phyloP scores from a whole-genome alignment of 805 yeast genomes.

The Cyberlindnera subsufficiens region DNA sequence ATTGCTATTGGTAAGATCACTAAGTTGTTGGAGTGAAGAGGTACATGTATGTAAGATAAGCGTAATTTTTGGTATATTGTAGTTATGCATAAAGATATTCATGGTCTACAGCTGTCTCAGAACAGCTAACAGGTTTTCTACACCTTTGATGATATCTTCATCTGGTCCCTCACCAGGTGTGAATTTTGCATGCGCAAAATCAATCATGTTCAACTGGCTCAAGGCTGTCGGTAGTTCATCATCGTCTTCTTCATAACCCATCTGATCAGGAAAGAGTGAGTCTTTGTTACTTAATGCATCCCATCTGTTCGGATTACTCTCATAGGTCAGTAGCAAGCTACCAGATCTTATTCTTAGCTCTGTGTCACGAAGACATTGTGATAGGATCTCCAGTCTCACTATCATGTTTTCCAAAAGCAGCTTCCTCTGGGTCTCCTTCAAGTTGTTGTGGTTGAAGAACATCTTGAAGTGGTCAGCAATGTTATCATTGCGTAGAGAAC shows the following conservation, averaged over 20 bases:
- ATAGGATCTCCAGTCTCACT: constrained; percentile 59
- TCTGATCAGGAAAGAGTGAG: constrained; percentile 29
- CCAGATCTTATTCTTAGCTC: constrained; percentile 68
- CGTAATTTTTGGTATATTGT: background rate
- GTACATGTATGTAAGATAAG: background rate
- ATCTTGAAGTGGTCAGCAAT: constrained; percentile 38
- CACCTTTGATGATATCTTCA: constrained; percentile 63
- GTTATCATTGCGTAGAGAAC: constrained; percentile 41
- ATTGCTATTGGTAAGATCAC: constrained; percentile 98
- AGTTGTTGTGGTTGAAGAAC: constrained; percentile 36
- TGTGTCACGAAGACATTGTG: constrained; percentile 53
- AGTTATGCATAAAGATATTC: background rate
- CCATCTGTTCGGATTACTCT: constrained; percentile 59
- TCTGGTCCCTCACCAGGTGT: constrained; percentile 65
- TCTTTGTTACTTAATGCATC: constrained; percentile 35
- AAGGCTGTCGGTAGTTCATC: constrained; percentile 32
- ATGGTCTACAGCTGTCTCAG: background rate
- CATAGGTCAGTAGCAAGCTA: constrained; percentile 68
- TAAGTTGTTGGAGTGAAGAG: constrained; percentile 57
- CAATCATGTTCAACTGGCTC: constrained; percentile 66
- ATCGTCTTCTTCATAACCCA: constrained; percentile 27
- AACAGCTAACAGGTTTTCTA: constrained; percentile 50
- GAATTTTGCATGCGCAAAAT: constrained; percentile 81
- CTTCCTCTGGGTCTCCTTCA: constrained; percentile 27
- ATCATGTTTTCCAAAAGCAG: constrained; percentile 40